A percentile compares a stretch with the other conserved stretches of the same genome.
These are phyloP conservation scores for Sarocladium oryzae DNA, from an alignment of 2,329 filamentous ascomycete genomes.

Conservation along the genomic window DNA sequence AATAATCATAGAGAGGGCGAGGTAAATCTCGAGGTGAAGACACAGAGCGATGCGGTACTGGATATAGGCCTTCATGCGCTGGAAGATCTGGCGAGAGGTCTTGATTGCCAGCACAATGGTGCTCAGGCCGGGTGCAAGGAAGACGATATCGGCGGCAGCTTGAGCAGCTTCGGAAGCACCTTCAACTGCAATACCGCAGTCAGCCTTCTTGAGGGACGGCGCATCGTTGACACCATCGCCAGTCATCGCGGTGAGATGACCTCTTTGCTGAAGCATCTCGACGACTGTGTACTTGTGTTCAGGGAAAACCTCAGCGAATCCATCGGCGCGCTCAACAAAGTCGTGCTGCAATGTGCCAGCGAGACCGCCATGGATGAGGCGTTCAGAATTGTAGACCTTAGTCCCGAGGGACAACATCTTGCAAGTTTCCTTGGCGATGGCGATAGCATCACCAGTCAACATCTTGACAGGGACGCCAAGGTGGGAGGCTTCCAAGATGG, in stretches of 20 bases:
- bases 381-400: constrained; percentile 76
- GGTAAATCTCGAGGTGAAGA: constrained; percentile 68
- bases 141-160: constrained; percentile 67
- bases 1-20: constrained; percentile 72
- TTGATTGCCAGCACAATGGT: constrained; percentile 70
- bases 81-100: constrained; percentile 68
- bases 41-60: constrained; percentile 72
- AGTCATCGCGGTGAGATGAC: constrained; percentile 69
- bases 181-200: constrained; percentile 69
- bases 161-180: constrained; percentile 66
- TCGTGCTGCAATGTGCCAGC: constrained; percentile 68
- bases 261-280: constrained; percentile 68
- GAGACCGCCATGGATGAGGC: constrained; percentile 70
- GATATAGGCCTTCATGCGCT: constrained; percentile 72
- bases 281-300: constrained; percentile 70
- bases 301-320: constrained; percentile 68
- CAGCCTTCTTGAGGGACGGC: constrained; percentile 66
- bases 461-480: constrained; percentile 76
- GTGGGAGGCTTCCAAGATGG: constrained; percentile 68
- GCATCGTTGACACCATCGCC: constrained; percentile 72
- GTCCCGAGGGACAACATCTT: constrained; percentile 74
- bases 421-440: constrained; percentile 76
- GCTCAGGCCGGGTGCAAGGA: constrained; percentile 64
- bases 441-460: constrained; percentile 74
- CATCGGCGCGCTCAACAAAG: constrained; percentile 67